Evolutionary conservation across 768 basidiomycete genomes (phyloP), one percentile per base, ranked within the genome.

Genomic region (Suillus alpinus): DNA sequence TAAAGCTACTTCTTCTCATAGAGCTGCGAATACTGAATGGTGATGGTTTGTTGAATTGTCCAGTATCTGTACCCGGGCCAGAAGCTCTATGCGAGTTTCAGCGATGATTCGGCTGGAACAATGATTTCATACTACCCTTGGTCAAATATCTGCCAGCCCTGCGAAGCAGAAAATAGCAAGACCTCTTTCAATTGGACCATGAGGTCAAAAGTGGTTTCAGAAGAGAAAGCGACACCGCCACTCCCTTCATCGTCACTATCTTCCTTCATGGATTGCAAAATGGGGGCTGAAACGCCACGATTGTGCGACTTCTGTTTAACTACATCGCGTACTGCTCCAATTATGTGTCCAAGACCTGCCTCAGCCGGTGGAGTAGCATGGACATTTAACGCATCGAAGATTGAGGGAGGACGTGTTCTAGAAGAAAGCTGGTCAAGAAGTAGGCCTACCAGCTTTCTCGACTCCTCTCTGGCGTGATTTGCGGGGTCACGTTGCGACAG

Each of bases 371-470:
- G 70, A 29, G 70, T 63, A 20, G 65, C 65, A 16, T 66, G 53
- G 12, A 67, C 69, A 40, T 71, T 70, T 31, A 81, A 71, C 6
- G 69, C 66, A 41, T 84, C 81, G 59, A 82, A 80, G 37, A 84
- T 73, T 2, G 83, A 69, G 2, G 85, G 83, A 34, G 87, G 85
- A 62, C 78, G 77, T 4, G 73, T 75, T 59, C 91, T 80, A 55
- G 73, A 75, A 51, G 83, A 81, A n/a, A 94, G 78, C 65, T 87
- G 84, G 20, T 77, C 77, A 16, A 93, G 75, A 32, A 91, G 76
- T 68, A 88, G 85, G 0, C 83, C 80, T 4, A 92, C 76, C 26
- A 91, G 77, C 69, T 92, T 92, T 53, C 85, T 82, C 9, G 86
- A 84, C 70, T 91, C 91, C 57, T 83, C 81, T 37, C 77, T 77